Conservation (phyloP, 352 stramenopile genomes). For the Phytophthora megakarya region DNA sequence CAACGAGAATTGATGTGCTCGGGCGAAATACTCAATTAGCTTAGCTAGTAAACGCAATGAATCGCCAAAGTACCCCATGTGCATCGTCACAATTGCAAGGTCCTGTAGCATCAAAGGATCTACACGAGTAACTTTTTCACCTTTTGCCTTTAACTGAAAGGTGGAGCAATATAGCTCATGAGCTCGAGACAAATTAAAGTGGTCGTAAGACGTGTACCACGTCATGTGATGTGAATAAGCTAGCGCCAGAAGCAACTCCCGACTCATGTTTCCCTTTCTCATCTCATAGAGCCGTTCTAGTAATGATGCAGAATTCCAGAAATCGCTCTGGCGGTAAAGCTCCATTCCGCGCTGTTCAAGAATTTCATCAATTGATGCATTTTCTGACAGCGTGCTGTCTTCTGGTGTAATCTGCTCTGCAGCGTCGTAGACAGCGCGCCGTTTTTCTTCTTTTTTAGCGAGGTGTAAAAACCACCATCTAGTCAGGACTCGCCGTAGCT, state of each 20-base stretch:
- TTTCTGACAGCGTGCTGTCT: slow-evolving; percentile 2
- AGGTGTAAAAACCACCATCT: slow-evolving; percentile 56
- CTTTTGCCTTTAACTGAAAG: slow-evolving; percentile 26
- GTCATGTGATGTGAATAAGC: slow-evolving; percentile 72
- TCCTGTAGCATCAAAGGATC: slow-evolving; percentile 66
- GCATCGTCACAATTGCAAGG: slow-evolving; percentile 66
- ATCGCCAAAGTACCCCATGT: slow-evolving; percentile 48
- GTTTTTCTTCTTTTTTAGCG: slow-evolving; percentile 47
- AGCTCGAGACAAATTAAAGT: slow-evolving; percentile 50
- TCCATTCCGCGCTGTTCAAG: slow-evolving; percentile 45
- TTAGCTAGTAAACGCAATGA: slow-evolving; percentile 60
- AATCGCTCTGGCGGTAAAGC: slow-evolving; percentile 50
- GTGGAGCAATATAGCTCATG: slow-evolving; percentile 49
- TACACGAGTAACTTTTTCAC: slow-evolving; percentile 1
- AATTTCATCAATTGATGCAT: slow-evolving; percentile 40
- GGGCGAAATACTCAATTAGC: slow-evolving; percentile 66
- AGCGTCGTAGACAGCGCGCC: slow-evolving; percentile 33
- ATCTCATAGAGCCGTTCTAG: slow-evolving; percentile 42
- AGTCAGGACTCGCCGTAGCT: slow-evolving; percentile 38
- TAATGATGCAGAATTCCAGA: slow-evolving; percentile 61
- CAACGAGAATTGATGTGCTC: slow-evolving; percentile 47
- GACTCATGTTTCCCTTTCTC: slow-evolving; percentile 11
- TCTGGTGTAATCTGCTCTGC: slow-evolving; percentile 6
- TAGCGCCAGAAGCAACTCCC: slow-evolving; percentile 33
- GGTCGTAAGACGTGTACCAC: slow-evolving; percentile 66